Evolutionary conservation across 1,284 basidiomycete species (phyloP).

Genomic region (Ustilago xerochloae): DNA sequence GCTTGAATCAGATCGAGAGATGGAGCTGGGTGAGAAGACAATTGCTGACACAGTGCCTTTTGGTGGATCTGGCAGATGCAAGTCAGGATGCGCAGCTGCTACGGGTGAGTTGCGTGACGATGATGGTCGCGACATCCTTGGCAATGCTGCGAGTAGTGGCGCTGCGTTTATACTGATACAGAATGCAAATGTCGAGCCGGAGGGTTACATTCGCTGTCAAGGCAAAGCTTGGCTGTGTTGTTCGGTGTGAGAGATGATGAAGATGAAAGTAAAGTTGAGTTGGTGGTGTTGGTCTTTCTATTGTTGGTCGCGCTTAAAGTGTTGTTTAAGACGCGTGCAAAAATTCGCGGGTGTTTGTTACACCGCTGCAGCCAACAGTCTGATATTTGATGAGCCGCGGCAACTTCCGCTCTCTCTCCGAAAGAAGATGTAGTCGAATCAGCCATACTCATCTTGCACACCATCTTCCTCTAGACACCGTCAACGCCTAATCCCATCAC

Average conservation of each 20-base stretch:
- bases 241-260: background rate
- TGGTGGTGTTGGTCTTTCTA: slow-evolving; percentile 14
- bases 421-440: no score
- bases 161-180: no score
- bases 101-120: slow-evolving; percentile 27
- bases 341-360: background rate
- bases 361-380: background rate
- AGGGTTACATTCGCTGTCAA: no score
- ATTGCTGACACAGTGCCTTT: slow-evolving; percentile 46
- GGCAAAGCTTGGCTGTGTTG: no score
- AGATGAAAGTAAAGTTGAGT: background rate
- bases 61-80: slow-evolving; percentile 33
- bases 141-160: background rate
- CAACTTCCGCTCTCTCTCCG: background rate
- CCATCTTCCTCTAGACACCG: background rate
- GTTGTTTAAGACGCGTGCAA: slow-evolving; percentile 15
- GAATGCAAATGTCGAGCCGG: no score
- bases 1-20: background rate
- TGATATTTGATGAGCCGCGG: background rate
- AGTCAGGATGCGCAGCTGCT: slow-evolving; percentile 12
- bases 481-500: background rate
- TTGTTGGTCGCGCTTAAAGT: background rate
- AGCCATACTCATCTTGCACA: background rate
- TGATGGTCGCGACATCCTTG: slow-evolving; percentile 22
- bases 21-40: slow-evolving; percentile 34